phyloP scores from a whole-genome alignment of 768 basidiomycete genomes.

The Suillus sp. region DNA sequence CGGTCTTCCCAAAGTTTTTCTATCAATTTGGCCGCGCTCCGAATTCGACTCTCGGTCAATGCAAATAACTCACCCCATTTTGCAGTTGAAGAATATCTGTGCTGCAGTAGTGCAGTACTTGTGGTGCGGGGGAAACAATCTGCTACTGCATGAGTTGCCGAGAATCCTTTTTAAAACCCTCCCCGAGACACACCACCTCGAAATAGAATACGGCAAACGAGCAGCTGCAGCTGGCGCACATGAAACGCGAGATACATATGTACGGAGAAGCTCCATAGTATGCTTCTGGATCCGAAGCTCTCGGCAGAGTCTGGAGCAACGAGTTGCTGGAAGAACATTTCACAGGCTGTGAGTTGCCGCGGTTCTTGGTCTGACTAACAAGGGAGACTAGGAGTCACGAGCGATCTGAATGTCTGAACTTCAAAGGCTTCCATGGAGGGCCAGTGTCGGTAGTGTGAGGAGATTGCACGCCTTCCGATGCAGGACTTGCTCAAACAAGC shows the following conservation, averaged over 20 bases:
- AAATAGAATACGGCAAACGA: not conserved
- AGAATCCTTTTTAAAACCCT: not conserved
- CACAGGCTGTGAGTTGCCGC: not conserved
- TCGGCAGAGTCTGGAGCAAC: not conserved
- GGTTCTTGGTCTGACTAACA: not conserved
- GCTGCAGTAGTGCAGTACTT: too few species aligned
- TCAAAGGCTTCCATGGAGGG: not conserved
- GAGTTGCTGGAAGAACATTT: not conserved
- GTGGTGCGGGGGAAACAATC: not conserved
- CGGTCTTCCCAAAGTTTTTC: slow-evolving; percentile 16
- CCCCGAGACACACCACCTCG: not conserved
- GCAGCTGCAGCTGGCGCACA: not conserved
- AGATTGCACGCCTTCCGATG: not conserved
- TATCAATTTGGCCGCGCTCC: slow-evolving; percentile 11
- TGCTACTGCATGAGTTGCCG: too few species aligned
- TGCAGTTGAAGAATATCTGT: too few species aligned
- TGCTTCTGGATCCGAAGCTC: too few species aligned
- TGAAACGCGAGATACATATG: not conserved
- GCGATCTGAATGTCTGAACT: not conserved
- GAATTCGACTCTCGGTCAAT: slow-evolving; percentile 17
- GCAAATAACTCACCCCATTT: not conserved
- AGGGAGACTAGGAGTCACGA: not conserved
- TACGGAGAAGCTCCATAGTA: too few species aligned
- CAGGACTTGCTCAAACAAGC: not conserved
- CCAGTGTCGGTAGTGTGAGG: too few species aligned